phyloP scores from a whole-genome alignment of 805 yeast species.

The Tetrapisispora phaffii region DNA sequence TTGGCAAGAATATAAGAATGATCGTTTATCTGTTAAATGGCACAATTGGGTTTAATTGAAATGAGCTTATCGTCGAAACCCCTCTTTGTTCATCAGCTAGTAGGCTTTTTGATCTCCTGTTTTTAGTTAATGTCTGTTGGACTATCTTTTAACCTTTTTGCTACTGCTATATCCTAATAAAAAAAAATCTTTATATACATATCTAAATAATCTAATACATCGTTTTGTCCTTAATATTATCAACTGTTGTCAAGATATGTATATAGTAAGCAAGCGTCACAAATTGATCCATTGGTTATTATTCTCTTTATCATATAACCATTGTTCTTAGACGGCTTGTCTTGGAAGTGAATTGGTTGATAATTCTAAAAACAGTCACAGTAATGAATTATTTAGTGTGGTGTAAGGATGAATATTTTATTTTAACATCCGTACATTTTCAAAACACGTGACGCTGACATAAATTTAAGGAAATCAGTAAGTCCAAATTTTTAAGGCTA shows the following conservation, averaged over 20 bases:
- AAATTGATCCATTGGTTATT: no score
- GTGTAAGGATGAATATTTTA: background rate
- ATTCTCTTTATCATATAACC: no score
- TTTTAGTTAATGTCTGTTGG: background rate
- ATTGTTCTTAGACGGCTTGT: no score
- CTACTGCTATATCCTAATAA: no score
- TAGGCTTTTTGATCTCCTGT: background rate
- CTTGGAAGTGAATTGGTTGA: no score
- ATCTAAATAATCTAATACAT: conserved; percentile 2
- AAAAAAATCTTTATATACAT: background rate
- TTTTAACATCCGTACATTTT: conserved; percentile 1
- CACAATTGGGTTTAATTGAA: background rate
- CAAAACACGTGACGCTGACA: background rate
- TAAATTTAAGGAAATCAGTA: background rate
- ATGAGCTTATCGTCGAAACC: background rate
- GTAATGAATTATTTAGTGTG: background rate
- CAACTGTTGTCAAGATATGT: background rate
- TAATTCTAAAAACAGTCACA: conserved; percentile 1
- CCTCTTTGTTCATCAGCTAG: no score
- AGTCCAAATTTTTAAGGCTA: background rate
- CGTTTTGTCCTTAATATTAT: background rate
- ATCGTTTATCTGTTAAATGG: background rate
- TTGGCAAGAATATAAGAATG: background rate
- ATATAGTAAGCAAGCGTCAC: no score
- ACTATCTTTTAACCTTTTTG: no score